Percentiles rank a stretch among this genome's conserved stretches.
phyloP scores from a whole-genome alignment of 2,329 filamentous ascomycete genomes.

The Penicillium glabrum region DNA sequence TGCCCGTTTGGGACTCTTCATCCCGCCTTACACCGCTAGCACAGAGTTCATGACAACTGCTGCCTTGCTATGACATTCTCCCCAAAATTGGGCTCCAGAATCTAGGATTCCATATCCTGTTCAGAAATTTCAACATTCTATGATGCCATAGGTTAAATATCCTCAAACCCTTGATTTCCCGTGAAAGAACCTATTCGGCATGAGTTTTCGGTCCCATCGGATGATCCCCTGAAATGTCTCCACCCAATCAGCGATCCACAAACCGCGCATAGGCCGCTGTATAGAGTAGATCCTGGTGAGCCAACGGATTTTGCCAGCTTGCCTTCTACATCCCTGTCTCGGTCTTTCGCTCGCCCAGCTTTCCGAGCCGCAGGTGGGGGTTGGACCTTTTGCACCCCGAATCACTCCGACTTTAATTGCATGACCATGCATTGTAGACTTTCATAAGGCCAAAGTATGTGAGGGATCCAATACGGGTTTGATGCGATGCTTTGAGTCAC shows the following conservation, averaged over 20 bases:
- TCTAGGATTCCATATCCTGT: not conserved
- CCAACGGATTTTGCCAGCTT: constrained; percentile 8
- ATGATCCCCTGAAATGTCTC: not conserved
- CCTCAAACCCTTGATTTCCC: not conserved
- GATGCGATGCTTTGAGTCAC: not conserved
- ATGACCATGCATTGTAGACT: not conserved
- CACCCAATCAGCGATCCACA: not conserved
- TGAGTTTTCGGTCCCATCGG: not conserved
- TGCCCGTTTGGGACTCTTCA: constrained; percentile 10
- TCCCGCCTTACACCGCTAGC: constrained; percentile 8
- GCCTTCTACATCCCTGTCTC: constrained; percentile 15
- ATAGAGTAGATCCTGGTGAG: not conserved
- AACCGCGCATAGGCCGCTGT: not conserved
- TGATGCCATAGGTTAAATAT: not conserved
- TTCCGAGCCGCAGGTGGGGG: constrained; percentile 20
- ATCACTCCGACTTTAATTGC: not conserved
- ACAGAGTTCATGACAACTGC: not conserved
- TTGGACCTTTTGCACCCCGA: constrained; percentile 1
- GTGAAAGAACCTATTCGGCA: not conserved
- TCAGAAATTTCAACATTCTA: not conserved
- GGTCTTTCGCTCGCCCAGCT: constrained; percentile 13
- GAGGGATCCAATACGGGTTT: not conserved
- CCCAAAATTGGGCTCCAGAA: not conserved
- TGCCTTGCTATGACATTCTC: not conserved
- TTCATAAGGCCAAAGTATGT: not conserved